Evolutionary conservation across 1,284 basidiomycete species (phyloP).

Genomic region (Malassezia sp.): DNA sequence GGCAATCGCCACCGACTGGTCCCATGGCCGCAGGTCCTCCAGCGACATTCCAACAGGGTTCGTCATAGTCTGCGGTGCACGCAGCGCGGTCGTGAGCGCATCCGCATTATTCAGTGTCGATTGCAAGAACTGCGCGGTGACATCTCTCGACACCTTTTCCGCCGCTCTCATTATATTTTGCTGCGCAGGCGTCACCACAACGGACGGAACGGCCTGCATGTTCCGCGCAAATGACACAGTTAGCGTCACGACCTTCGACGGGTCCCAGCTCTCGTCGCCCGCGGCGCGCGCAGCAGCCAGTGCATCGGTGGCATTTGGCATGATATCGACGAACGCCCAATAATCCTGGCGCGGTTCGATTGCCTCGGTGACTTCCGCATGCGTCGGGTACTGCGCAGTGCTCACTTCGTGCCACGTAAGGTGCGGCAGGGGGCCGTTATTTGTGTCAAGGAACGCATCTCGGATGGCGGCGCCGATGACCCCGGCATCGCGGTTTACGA

Average conservation of each 20-base stretch:
- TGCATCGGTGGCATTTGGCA: slow-evolving; percentile 20
- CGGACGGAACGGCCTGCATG: slow-evolving; percentile 20
- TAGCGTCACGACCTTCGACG: slow-evolving; percentile 21
- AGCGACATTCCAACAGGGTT: slow-evolving; percentile 53
- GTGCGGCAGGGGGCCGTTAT: slow-evolving; percentile 25
- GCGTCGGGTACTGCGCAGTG: slow-evolving; percentile 19
- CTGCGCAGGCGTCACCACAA: slow-evolving; percentile 23
- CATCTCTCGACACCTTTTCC: slow-evolving; percentile 11
- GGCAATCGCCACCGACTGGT: slow-evolving; percentile 61
- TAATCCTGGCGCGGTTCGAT: slow-evolving; percentile 19
- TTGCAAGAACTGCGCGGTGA: slow-evolving; percentile 20
- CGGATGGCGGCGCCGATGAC: slow-evolving; percentile 23
- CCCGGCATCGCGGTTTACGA: slow-evolving; percentile 33
- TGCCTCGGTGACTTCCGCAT: slow-evolving; percentile 20
- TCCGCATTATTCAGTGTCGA: slow-evolving; percentile 17
- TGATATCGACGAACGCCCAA: slow-evolving; percentile 25
- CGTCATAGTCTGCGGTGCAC: slow-evolving; percentile 55
- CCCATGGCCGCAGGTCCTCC: slow-evolving; percentile 58
- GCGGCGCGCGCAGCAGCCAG: slow-evolving; percentile 24
- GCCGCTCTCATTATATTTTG: no score
- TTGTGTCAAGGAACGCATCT: slow-evolving; percentile 22
- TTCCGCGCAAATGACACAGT: slow-evolving; percentile 30
- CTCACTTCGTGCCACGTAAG: slow-evolving; percentile 26
- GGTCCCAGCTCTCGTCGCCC: slow-evolving; percentile 31
- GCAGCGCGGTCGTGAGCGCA: slow-evolving; percentile 47